A percentile compares a stretch with the other conserved stretches of the same genome.
phyloP scores from a whole-genome alignment of 1,284 basidiomycete genomes.

The Puccinia polysora region DNA sequence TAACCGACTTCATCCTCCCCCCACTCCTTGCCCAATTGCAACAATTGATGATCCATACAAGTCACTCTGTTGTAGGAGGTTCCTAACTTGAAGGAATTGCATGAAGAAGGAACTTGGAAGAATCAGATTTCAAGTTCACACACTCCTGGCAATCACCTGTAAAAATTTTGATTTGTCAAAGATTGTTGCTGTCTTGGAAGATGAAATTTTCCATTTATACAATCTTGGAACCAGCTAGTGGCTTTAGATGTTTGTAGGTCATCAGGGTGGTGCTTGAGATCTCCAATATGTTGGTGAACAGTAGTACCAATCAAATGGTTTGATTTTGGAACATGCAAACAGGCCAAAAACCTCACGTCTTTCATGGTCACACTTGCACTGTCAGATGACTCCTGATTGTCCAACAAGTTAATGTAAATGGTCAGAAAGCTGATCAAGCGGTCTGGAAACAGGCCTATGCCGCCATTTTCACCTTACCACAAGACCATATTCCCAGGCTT shows the following conservation, averaged over 20 bases:
- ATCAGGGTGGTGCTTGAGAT: constrained; percentile 94
- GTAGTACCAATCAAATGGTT: constrained; percentile 87
- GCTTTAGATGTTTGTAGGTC: constrained; percentile 70
- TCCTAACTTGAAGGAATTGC: constrained; percentile 73
- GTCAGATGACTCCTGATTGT: constrained; percentile 85
- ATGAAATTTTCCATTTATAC: constrained; percentile 73
- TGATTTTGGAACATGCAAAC: constrained; percentile 82
- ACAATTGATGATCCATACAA: constrained; percentile 66
- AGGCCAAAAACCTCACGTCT: constrained; percentile 77
- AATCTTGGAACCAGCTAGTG: constrained; percentile 72
- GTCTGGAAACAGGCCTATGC: constrained; percentile 58
- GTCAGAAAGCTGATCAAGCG: constrained; percentile 55
- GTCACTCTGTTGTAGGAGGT: constrained; percentile 75
- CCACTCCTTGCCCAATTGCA: too few species aligned
- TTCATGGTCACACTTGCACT: constrained; percentile 87
- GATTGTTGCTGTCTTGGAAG: constrained; percentile 89
- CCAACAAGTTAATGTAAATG: constrained; percentile 64
- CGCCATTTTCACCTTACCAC: constrained; percentile 84
- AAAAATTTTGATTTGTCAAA: constrained; percentile 85
- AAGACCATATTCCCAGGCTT: constrained; percentile 81
- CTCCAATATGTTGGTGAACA: constrained; percentile 72
- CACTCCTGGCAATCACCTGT: constrained; percentile 84
- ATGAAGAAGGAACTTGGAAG: constrained; percentile 63
- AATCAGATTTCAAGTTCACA: constrained; percentile 76
- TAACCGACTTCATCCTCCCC: too few species aligned